Conservation (phyloP, 306 rosid species). For the Prunus davidiana region DNA sequence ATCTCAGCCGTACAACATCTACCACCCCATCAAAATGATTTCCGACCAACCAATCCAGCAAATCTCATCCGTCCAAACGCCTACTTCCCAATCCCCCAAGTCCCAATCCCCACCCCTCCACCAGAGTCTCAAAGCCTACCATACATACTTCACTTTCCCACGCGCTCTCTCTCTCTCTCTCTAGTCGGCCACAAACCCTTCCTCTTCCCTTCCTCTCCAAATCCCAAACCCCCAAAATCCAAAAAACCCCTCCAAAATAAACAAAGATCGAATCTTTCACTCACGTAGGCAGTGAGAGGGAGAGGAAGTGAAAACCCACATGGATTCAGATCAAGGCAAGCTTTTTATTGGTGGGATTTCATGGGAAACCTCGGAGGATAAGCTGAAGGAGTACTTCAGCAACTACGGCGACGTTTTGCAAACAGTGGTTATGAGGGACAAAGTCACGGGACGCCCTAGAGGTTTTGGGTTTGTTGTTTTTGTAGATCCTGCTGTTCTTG, state of each 20-base stretch:
- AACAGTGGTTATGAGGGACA: slow-evolving; percentile 87
- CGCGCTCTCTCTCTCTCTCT: slow-evolving; percentile 13
- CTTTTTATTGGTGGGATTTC: slow-evolving; percentile 95
- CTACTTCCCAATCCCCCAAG: slow-evolving; percentile 2
- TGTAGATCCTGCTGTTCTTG: slow-evolving; percentile 81
- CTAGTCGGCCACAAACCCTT: slow-evolving; percentile 54
- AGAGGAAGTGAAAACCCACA: slow-evolving; percentile 17
- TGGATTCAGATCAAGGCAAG: slow-evolving; percentile 99
- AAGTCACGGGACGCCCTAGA: slow-evolving; percentile 75
- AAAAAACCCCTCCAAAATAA: neutral
- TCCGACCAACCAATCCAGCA: neutral
- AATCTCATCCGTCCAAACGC: slow-evolving; percentile 38
- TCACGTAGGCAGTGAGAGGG: neutral
- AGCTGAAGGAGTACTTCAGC: slow-evolving; percentile 75
- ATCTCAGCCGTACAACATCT: slow-evolving; percentile 15
- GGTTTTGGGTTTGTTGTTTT: slow-evolving; percentile 93
- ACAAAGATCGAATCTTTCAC: slow-evolving; percentile 1
- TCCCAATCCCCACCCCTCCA: neutral
- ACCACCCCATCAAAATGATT: neutral
- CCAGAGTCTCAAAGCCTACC: neutral
- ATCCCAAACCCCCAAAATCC: slow-evolving; percentile 9
- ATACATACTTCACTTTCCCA: neutral
- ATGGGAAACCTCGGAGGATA: slow-evolving; percentile 91
- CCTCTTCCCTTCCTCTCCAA: slow-evolving; percentile 7
- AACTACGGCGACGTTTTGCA: slow-evolving; percentile 79